Conservation (phyloP, 108 stramenopile species). For the Skeletonema grethae region DNA sequence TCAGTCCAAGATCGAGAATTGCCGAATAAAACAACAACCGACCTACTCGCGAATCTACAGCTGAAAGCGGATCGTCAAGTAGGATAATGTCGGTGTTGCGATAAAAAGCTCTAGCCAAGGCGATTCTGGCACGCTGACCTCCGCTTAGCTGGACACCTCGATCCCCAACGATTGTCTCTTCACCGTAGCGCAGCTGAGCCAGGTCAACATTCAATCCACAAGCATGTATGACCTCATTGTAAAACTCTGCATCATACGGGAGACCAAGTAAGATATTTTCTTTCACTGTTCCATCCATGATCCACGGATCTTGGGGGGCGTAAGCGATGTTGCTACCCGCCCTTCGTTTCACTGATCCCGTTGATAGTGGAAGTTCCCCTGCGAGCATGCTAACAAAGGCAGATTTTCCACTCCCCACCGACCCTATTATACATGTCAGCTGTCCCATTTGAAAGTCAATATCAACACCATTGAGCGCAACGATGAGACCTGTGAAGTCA, state of each 20-base stretch:
- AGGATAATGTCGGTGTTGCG: constrained; percentile 75
- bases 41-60: constrained; percentile 92
- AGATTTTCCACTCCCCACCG: constrained; percentile 69
- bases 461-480: constrained; percentile 41
- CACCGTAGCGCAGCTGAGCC: constrained; percentile 68
- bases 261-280: constrained; percentile 89
- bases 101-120: constrained; percentile 79
- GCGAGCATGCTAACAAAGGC: constrained; percentile 68
- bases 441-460: constrained; percentile 49
- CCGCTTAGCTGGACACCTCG: constrained; percentile 92
- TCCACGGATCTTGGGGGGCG: constrained; percentile 92
- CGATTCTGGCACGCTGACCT: constrained; percentile 92
- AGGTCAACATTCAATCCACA: constrained; percentile 82
- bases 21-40: constrained; percentile 82
- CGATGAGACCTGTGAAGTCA: constrained; percentile 10
- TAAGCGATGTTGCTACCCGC: constrained; percentile 65
- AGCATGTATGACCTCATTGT: constrained; percentile 69
- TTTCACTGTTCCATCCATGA: constrained; percentile 86
- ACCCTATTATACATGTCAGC: constrained; percentile 68
- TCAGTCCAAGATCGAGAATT: constrained; percentile 59
- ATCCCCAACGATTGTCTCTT: constrained; percentile 89
- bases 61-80: constrained; percentile 93
- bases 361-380: constrained; percentile 62
- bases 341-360: constrained; percentile 47
- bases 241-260: constrained; percentile 53